Percentiles rank a stretch among this genome's conserved stretches.
These are phyloP conservation scores for Microbotryum violaceum DNA, from an alignment of 1,284 basidiomycete species.

Conservation along the genomic window DNA sequence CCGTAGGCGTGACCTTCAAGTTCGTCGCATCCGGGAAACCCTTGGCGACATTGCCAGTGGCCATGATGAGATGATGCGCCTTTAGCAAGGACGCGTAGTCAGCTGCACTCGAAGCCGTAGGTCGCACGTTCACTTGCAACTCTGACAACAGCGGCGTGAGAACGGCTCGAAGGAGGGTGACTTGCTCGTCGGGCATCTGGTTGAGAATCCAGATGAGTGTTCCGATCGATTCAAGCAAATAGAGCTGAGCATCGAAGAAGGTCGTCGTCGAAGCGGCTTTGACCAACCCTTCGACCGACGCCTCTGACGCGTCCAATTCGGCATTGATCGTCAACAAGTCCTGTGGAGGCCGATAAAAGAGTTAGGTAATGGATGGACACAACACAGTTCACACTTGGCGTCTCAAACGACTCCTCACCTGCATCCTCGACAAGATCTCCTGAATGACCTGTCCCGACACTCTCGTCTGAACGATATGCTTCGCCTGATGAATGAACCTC, in stretches of 20 bases:
- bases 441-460: slow-evolving; percentile 57
- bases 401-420: slow-evolving; percentile 39
- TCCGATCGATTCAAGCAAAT: slow-evolving; percentile 89
- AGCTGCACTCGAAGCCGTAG: slow-evolving; percentile 52
- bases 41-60: slow-evolving; percentile 87
- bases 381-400: no score
- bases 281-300: slow-evolving; percentile 53
- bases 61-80: slow-evolving; percentile 94
- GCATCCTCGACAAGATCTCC: slow-evolving; percentile 65
- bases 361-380: no score
- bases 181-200: slow-evolving; percentile 58
- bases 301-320: slow-evolving; percentile 46
- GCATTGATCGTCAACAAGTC: slow-evolving; percentile 48
- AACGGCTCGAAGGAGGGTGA: slow-evolving; percentile 55
- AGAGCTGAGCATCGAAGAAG: slow-evolving; percentile 83
- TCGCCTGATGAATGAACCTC: slow-evolving; percentile 80
- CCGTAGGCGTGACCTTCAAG: no score
- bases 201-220: slow-evolving; percentile 70
- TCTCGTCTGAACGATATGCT: slow-evolving; percentile 57
- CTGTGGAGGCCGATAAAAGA: slow-evolving; percentile 35
- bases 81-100: slow-evolving; percentile 71
- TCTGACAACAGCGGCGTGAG: slow-evolving; percentile 47
- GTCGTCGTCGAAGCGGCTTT: slow-evolving; percentile 70
- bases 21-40: slow-evolving; percentile 65
- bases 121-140: slow-evolving; percentile 47